Conservation (phyloP, 2,329 filamentous ascomycete genomes). For the Botrytis sinoallii region DNA sequence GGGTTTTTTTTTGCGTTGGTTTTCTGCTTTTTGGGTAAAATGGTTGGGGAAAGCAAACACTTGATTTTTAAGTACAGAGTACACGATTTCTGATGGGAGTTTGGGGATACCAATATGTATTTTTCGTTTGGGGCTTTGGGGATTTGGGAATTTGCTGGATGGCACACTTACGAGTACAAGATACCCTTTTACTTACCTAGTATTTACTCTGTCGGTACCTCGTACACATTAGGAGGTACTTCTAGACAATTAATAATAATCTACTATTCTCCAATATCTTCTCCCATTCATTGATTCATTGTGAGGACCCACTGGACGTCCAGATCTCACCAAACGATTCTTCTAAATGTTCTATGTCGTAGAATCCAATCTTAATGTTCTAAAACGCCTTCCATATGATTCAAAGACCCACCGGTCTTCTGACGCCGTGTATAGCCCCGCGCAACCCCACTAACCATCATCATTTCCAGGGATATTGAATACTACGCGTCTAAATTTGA, state of each 20-base stretch:
- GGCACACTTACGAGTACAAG: slow-evolving; percentile 6
- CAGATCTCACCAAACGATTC: background rate
- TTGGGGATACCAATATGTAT: background rate
- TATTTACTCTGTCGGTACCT: background rate
- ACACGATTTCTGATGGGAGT: background rate
- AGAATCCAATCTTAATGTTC: background rate
- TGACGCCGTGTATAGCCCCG: slow-evolving; percentile 11
- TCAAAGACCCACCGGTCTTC: slow-evolving; percentile 12
- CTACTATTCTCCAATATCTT: background rate
- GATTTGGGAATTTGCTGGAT: background rate
- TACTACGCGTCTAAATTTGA: slow-evolving; percentile 15
- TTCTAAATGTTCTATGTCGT: background rate
- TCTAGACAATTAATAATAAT: slow-evolving; percentile 14
- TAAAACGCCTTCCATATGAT: slow-evolving; percentile 9
- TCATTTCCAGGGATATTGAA: slow-evolving; percentile 10
- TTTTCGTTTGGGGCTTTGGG: background rate
- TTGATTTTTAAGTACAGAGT: background rate
- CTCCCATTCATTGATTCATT: background rate
- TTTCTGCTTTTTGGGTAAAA: background rate
- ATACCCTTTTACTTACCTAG: slow-evolving; percentile 1
- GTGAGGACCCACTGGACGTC: background rate
- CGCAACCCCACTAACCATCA: slow-evolving; percentile 8
- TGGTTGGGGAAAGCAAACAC: background rate
- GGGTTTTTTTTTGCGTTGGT: background rate
- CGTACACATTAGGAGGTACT: background rate